Evolutionary conservation across 1,284 basidiomycete genomes (phyloP), one percentile per base, ranked within the genome.

Genomic region (Trametes polyzona): DNA sequence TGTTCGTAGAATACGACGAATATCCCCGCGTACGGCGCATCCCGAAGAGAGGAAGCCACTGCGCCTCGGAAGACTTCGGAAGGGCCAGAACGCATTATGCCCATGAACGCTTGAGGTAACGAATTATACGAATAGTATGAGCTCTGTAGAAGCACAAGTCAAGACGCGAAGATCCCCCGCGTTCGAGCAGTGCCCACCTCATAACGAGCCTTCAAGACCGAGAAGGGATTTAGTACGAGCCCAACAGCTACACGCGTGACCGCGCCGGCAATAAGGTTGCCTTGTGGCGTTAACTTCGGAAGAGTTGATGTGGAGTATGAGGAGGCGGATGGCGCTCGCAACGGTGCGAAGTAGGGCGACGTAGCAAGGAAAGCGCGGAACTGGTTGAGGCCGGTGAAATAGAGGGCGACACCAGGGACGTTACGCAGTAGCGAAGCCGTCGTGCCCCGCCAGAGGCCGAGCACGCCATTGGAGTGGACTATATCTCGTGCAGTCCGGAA

Each of bases 21-120:
- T 8, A 99, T 72, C 0, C 96, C 96, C 0, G 96, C 96, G 67
- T 98, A 96, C 0, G 96, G 97, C 2, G 96, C 96, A 70, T 99
- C 96, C 33, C 96, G 83, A 21, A 96, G 77, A 0, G 95, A 93
- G 1, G 95, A 96, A 0, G 96, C 94, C 29, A 92, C 73, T 67
- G 97, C 92, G 0, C 96, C 96, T 53, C 93, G 87, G 69, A 96
- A 88, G 29, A 97, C 79, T 57, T 95, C 95, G 32, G 85, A 81
- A 2, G 93, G 83, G 0, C 96, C 95, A 43, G 82, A 82, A 9
- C 83, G 83, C 4, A 83, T 73, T 21, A 98, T 83, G 79, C 4
- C 76, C 57, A 53, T 93, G 73, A 0, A 91, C 89, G 39, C 81
- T 77, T 9, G 46, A 1, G 77, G 70, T 17, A 96, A 74, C 39